Evolutionary conservation across 176 grass and related monocot species (phyloP), one percentile per base, ranked within the genome.

Genomic region (Ampelocalamus luodianensis): DNA sequence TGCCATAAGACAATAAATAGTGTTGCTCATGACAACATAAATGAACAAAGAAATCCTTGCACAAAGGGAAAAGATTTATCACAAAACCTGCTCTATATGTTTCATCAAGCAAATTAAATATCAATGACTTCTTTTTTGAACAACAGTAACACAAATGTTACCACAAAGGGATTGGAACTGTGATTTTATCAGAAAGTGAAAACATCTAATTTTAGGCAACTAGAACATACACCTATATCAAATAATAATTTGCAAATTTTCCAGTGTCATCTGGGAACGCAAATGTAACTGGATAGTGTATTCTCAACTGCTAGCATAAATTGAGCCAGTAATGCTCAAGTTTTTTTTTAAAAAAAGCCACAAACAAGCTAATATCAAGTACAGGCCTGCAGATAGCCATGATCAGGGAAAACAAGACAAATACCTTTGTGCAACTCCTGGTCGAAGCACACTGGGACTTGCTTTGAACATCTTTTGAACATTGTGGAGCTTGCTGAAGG

Each of bases 371-470:
- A 49, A 14, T 18, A 32, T 49, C 10, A 51, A 44, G 17, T 56
- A 40, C 9, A 78, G 17, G 39, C 13, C 4, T 11, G 58, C 8
- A 56, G 16, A 59, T 49, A 6, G 38, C 10, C 74, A 70, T 34
- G 5, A 37, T 44, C 14, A 74, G 8, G 38, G 20, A 46, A 61
- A 79, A 56, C 46, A 80, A 13, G 5, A 36, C 8, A 50, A 36
- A 11, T 92, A 97, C 95, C 95, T 97, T 97, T 38, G 92, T 97
- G 65, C 95, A 97, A 72, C 95, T 97, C 79, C 95, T 90, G 39
- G 85, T 90, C 0, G 95, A 92, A 86, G 79, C 68, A 70, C 83
- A 54, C 13, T 89, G 92, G 20, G 85, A 64, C 70, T 97, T 97
- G 87, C 77, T 82, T 83, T 91, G 92, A 59, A 51, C 66, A 59